A percentile compares a stretch with the other conserved stretches of the same genome.
phyloP scores from a whole-genome alignment of 495 filamentous ascomycete species.

The Daldinia childiae region DNA sequence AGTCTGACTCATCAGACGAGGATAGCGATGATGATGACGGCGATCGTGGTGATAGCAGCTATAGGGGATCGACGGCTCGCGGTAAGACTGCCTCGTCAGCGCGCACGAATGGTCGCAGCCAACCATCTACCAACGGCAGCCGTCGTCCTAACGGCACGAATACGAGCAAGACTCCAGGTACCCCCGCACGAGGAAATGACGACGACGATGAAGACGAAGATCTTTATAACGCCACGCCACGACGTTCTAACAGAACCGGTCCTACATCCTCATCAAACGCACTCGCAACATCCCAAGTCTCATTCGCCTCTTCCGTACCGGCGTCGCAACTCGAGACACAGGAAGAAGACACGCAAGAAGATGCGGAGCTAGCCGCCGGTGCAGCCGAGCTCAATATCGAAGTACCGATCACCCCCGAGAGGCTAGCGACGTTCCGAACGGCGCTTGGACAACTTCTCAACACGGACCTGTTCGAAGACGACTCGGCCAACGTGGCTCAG shows the following conservation, averaged over 20 bases:
- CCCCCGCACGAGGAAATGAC: conserved; percentile 38
- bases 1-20: conserved; percentile 48
- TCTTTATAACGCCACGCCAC: conserved; percentile 53
- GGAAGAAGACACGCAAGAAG: conserved; percentile 48
- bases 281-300: conserved; percentile 49
- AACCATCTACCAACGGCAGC: conserved; percentile 44
- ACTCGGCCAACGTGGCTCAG: conserved; percentile 76
- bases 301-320: conserved; percentile 59
- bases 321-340: conserved; percentile 55
- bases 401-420: conserved; percentile 65
- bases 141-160: conserved; percentile 39
- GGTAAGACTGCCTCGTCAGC: conserved; percentile 43
- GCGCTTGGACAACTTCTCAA: conserved; percentile 83
- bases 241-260: conserved; percentile 47
- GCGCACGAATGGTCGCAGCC: conserved; percentile 34
- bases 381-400: conserved; percentile 52
- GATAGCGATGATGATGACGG: conserved; percentile 51
- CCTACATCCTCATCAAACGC: conserved; percentile 44
- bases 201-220: conserved; percentile 43
- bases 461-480: conserved; percentile 79
- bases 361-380: conserved; percentile 49
- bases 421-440: conserved; percentile 78
- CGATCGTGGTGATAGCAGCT: conserved; percentile 43
- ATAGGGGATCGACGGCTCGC: conserved; percentile 41
- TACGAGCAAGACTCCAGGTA: conserved; percentile 30